Conservation (phyloP, 345 rosid genomes). For the Hibiscus mutabilis region DNA sequence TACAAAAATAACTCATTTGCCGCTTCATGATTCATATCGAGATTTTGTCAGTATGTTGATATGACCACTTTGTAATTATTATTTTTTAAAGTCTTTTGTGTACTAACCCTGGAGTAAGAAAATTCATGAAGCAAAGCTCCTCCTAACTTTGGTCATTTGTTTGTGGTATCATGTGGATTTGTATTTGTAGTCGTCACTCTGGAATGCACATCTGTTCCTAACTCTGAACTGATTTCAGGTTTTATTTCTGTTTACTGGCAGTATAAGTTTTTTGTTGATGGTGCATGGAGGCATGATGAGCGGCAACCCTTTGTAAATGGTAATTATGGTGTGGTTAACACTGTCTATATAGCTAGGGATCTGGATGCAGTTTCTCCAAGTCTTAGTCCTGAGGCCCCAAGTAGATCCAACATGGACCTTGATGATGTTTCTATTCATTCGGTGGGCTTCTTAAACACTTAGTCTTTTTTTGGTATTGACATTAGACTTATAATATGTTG, state of each 20-base stretch:
- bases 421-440: conserved; percentile 46
- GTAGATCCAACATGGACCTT: conserved; percentile 66
- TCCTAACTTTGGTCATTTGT: neutral
- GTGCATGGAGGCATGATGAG: conserved; percentile 89
- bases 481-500: neutral
- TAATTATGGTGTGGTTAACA: conserved; percentile 68
- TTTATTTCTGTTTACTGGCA: conserved; percentile 35
- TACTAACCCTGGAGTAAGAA: neutral
- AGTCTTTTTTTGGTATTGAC: neutral
- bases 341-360: conserved; percentile 44
- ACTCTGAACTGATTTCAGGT: conserved; percentile 13
- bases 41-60: neutral
- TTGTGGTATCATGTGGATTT: neutral
- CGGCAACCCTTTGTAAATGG: conserved; percentile 49
- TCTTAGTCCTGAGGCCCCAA: conserved; percentile 30
- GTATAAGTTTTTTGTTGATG: conserved; percentile 91
- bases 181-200: neutral
- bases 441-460: conserved; percentile 30
- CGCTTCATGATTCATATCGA: neutral
- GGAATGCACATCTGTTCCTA: neutral
- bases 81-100: neutral
- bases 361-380: conserved; percentile 33
- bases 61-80: neutral
- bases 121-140: neutral
- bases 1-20: neutral